Evolutionary conservation across 164 flowering plant genomes (phyloP).

Genomic region (Magnolia changhungtana): DNA sequence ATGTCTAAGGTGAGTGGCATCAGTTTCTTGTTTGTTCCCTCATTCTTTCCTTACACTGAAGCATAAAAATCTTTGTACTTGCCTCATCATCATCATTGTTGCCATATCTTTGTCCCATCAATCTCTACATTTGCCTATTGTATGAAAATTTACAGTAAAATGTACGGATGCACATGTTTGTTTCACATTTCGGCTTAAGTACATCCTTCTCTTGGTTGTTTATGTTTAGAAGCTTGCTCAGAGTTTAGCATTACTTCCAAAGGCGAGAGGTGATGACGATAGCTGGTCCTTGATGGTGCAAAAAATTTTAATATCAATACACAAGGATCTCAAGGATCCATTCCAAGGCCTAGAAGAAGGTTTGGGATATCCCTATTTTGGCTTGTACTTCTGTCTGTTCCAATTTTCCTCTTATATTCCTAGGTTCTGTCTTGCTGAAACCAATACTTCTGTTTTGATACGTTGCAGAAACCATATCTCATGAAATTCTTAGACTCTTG

Average conservation of each 20-base stretch:
- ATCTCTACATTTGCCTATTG: background rate
- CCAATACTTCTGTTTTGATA: constrained; percentile 2
- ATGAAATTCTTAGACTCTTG: constrained; percentile 42
- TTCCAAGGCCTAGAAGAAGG: constrained; percentile 89
- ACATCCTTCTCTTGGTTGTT: constrained; percentile 7
- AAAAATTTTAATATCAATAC: constrained; percentile 55
- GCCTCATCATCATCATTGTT: background rate
- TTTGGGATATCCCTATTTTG: constrained; percentile 16
- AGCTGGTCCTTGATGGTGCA: constrained; percentile 80
- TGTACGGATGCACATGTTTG: background rate
- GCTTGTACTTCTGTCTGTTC: background rate
- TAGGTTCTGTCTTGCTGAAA: background rate
- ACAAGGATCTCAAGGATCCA: constrained; percentile 45
- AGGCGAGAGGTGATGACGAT: constrained; percentile 68
- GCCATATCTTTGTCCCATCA: background rate
- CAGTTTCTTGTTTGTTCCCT: background rate
- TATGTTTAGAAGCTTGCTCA: constrained; percentile 56
- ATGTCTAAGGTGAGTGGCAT: constrained; percentile 47
- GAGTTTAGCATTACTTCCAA: constrained; percentile 78
- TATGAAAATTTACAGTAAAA: background rate
- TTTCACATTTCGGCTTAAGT: background rate
- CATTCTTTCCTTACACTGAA: background rate
- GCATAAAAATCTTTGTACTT: background rate
- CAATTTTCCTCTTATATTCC: background rate
- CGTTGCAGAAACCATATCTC: constrained; percentile 47